Base-by-base conservation (phyloP, 1,284 basidiomycete species). In the Trametes pubescens region DNA sequence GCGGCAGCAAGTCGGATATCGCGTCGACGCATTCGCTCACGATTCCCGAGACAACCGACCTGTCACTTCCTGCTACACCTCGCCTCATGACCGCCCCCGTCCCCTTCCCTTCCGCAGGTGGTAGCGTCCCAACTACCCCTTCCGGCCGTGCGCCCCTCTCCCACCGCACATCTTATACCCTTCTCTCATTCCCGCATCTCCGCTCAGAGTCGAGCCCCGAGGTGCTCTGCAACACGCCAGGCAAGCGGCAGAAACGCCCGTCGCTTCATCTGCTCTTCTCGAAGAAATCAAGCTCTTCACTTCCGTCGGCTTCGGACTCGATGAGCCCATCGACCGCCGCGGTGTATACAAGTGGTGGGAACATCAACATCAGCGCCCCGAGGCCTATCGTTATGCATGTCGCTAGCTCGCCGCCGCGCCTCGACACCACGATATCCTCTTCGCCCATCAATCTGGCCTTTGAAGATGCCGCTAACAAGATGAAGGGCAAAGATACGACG, bases 381-480 rank as follows among this genome's bases (percentile, higher is more conserved):
- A 82, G 81, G 7, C 81, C 82, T 9, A 40, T 54, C 9, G 40
- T 43, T 7, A 79, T 77, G 26, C 81, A 77, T 66, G 72, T 75
- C 46, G 71, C 71, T 24, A 77, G 75, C 56, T 65, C 80, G 13
- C 82, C 85, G 13, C 84, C 85, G 18, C 75, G 82, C 34, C 73
- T 87, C 32, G 81, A 85, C 65, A 85, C 82, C 8, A 71, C 79
- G 22, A 84, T 87, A 67, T 83, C 85, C 32, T 79, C 77, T 4
- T 82, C 82, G 0, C 74, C 80, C 18, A 77, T 84, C 32, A 71
- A 77, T 14, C 70, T 86, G n/a, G 76, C 73, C 24, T 73, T 83
- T 53, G 80, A 77, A 13, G 73, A 82, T 9, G 43, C 57, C 18
- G 48, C 53, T 5, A 55, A 35, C 21, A 66, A 66, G 7, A 18